Percentiles rank a stretch among this genome's conserved stretches.
Evolutionary conservation across 139 green algal species (phyloP).

Genomic region (Astrephomene gubernaculifera): DNA sequence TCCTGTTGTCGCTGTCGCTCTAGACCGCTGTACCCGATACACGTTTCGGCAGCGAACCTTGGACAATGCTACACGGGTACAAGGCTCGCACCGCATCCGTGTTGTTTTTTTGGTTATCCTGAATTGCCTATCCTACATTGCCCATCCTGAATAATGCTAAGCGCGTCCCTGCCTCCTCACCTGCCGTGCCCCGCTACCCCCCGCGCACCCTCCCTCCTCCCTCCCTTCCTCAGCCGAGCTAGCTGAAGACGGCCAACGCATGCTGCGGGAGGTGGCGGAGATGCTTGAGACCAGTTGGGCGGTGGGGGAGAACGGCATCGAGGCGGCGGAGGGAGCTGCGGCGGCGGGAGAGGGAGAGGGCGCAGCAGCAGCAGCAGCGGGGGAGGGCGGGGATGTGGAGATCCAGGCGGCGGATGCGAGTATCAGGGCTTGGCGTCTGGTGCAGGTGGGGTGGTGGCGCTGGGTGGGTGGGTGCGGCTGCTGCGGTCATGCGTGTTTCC

Average conservation of each 20-base stretch:
- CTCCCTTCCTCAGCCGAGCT: constrained; percentile 6
- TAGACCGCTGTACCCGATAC: background rate
- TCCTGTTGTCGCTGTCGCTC: background rate
- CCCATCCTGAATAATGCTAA: background rate
- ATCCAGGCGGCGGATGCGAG: constrained; percentile 49
- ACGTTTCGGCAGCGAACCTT: too few relatives aligned
- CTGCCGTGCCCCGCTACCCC: background rate
- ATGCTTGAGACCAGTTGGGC: constrained; percentile 51
- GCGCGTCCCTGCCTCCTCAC: background rate
- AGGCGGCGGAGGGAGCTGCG: constrained; percentile 25
- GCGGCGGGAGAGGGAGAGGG: background rate
- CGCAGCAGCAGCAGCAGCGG: background rate
- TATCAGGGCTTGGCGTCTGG: constrained; percentile 65
- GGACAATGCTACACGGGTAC: too few relatives aligned
- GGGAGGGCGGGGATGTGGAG: background rate
- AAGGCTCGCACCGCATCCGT: too few relatives aligned
- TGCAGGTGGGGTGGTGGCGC: constrained; percentile 46
- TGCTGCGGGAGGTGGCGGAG: constrained; percentile 21
- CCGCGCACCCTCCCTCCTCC: too few relatives aligned
- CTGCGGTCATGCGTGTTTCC: background rate
- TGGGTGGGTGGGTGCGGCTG: background rate
- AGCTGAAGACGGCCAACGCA: background rate
- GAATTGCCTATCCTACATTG: too few relatives aligned
- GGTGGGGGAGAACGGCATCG: constrained; percentile 61
- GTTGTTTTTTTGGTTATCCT: background rate